phyloP scores from a whole-genome alignment of 805 yeast genomes.

The Candida bentonensis region DNA sequence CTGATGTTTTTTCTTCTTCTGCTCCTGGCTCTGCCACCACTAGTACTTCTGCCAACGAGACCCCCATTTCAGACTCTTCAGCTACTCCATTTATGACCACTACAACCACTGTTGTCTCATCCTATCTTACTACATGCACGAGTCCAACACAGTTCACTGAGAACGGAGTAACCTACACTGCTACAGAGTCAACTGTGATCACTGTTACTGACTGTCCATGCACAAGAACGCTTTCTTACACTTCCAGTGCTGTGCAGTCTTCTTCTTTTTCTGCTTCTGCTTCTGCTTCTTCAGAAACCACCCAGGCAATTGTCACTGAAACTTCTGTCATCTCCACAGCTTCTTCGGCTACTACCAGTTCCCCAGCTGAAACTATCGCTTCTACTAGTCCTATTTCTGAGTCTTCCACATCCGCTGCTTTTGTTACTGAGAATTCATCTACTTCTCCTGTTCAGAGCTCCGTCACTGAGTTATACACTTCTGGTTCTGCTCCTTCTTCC shows the following conservation, averaged over 20 bases:
- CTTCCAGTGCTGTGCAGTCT: too few relatives aligned
- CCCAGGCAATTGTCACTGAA: slow-evolving; percentile 2
- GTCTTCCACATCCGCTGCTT: too few relatives aligned
- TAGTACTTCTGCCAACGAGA: too few relatives aligned
- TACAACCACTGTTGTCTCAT: slow-evolving; percentile 11
- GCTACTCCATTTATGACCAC: too few relatives aligned
- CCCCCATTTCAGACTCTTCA: too few relatives aligned
- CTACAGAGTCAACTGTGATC: slow-evolving; percentile 64
- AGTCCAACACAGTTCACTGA: slow-evolving; percentile 45
- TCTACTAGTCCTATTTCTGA: too few relatives aligned
- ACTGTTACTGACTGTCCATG: slow-evolving; percentile 84
- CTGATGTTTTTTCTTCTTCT: too few relatives aligned
- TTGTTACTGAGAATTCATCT: too few relatives aligned
- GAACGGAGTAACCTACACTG: slow-evolving; percentile 19
- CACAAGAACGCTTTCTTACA: slow-evolving; percentile 34
- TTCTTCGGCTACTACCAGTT: slow-evolving; percentile 8
- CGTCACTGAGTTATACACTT: too few relatives aligned
- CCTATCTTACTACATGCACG: slow-evolving; percentile 69
- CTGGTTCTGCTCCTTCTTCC: neutral
- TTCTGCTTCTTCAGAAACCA: slow-evolving; percentile 2
- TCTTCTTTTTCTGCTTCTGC: neutral
- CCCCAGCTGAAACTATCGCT: too few relatives aligned
- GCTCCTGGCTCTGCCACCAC: too few relatives aligned
- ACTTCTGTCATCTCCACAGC: slow-evolving; percentile 1
- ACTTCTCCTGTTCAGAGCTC: too few relatives aligned